Evolutionary conservation across 768 basidiomycete genomes (phyloP).

Genomic region (Flagelloscypha sp.): DNA sequence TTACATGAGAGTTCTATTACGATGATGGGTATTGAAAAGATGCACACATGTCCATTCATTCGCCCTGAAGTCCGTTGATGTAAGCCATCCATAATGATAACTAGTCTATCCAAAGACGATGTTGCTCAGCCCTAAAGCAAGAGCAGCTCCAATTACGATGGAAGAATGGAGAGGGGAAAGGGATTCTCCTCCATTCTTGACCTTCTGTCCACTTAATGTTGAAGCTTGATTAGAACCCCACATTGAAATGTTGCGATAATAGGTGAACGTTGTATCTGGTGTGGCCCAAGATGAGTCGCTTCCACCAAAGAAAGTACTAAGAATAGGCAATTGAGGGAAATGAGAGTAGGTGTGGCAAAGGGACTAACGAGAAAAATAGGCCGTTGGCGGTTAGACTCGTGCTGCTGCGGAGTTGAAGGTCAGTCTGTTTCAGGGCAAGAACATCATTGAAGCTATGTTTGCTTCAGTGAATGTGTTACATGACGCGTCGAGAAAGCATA

Average conservation of each 20-base stretch:
- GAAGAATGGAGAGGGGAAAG: too few relatives aligned
- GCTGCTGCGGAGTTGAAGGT: conserved; percentile 56
- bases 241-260: conserved; percentile 66
- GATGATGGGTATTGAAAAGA: too few relatives aligned
- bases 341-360: conserved; percentile 2
- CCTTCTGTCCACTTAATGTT: conserved; percentile 29
- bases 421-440: conserved; percentile 47
- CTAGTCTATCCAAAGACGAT: too few relatives aligned
- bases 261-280: conserved; percentile 56
- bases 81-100: too few relatives aligned
- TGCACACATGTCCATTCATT: too few relatives aligned
- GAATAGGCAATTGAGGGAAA: conserved; percentile 1
- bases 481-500: conserved; percentile 25
- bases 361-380: conserved; percentile 67
- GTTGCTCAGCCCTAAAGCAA: too few relatives aligned
- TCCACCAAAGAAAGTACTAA: conserved; percentile 80
- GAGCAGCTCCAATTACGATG: too few relatives aligned
- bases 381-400: conserved; percentile 51
- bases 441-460: conserved; percentile 57
- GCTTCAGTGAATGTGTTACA: conserved; percentile 1
- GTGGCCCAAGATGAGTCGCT: conserved; percentile 68
- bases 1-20: too few relatives aligned
- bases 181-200: conserved; percentile 6
- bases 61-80: too few relatives aligned
- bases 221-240: conserved; percentile 50